Evolutionary conservation across 768 basidiomycete genomes (phyloP).

Genomic region (Coprinopsis marcescibilis): DNA sequence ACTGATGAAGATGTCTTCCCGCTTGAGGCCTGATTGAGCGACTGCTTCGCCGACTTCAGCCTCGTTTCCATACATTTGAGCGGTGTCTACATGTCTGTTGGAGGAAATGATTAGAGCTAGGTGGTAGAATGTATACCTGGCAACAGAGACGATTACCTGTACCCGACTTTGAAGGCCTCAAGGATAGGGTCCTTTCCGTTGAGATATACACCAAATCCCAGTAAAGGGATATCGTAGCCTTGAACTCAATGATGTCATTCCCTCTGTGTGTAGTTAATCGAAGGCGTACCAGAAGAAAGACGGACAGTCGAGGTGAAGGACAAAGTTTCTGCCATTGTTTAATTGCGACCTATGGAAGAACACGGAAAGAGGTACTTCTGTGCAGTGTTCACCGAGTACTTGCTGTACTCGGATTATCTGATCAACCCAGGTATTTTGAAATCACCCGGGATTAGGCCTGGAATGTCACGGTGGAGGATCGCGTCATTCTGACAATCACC

Average conservation of each 20-base stretch:
- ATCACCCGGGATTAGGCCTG: too few relatives aligned
- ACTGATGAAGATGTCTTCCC: constrained; percentile 63
- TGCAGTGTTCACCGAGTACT: too few relatives aligned
- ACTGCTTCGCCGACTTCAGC: constrained; percentile 44
- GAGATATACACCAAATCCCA: constrained; percentile 60
- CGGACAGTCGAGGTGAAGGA: constrained; percentile 17
- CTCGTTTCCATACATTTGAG: constrained; percentile 52
- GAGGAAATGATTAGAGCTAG: constrained; percentile 21
- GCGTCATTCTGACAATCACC: too few relatives aligned
- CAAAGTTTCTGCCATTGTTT: constrained; percentile 4
- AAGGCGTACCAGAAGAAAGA: constrained; percentile 20
- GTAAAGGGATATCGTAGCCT: constrained; percentile 46
- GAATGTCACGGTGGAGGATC: too few relatives aligned
- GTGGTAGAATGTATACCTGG: background rate
- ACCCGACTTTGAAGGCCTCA: constrained; percentile 55
- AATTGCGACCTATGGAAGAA: too few relatives aligned
- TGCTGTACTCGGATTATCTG: too few relatives aligned
- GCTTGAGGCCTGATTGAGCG: constrained; percentile 39
- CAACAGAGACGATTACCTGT: constrained; percentile 32
- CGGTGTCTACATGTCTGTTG: constrained; percentile 47
- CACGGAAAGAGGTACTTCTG: too few relatives aligned
- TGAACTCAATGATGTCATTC: background rate
- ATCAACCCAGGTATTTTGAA: too few relatives aligned
- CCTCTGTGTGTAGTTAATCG: background rate
- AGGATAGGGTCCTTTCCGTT: constrained; percentile 45